Base-by-base conservation (phyloP, 169 alveolate genomes). In the Plasmodium billcollinsi region DNA sequence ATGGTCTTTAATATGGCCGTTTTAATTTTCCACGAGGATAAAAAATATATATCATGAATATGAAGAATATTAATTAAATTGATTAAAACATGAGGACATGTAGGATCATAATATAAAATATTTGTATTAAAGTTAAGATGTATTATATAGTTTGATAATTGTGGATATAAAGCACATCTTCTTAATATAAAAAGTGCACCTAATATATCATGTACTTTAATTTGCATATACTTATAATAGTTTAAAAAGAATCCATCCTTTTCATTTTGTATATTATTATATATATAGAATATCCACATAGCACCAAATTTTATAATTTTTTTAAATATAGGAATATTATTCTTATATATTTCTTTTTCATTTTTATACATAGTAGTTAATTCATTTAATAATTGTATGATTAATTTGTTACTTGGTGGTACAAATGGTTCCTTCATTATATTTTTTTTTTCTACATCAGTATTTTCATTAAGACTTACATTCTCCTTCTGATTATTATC, bases 251-350 rank as follows among this genome's bases (percentile, higher is more conserved):
- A 86, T 65, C 63, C 21, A 4, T 71, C 65, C 24, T 86, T 59
- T 54, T 86, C 75, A 20, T 71, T 21, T 72, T 86, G 71, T 21
- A 86, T 72, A 29, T 71, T 45, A 45, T 70, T 47, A 54, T 61
- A 86, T 12, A 86, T 73, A 43, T 86, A 86, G 45, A 86, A 86
- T 11, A 86, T 14, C 92, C 92, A 86, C 88, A 86, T 59, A 12
- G 73, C 85, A 15, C 92, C 92, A 61, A 15, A 86, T 72, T 86
- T 86, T 50, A 86, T 72, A 26, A 86, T 86, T 86, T 86, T 86
- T 73, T 73, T 73, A 86, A 47, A 86, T 21, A 49, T 33, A 26
- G 21, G 20, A 6, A 65, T 59, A 49, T 86, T 45, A 15, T 62
- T 65, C 43, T 50, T 59, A 43, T 12, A 7, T 59, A 86, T 70